Evolutionary conservation across 2,329 filamentous ascomycete species (phyloP).

Genomic region (Rhynchosporium secalis): DNA sequence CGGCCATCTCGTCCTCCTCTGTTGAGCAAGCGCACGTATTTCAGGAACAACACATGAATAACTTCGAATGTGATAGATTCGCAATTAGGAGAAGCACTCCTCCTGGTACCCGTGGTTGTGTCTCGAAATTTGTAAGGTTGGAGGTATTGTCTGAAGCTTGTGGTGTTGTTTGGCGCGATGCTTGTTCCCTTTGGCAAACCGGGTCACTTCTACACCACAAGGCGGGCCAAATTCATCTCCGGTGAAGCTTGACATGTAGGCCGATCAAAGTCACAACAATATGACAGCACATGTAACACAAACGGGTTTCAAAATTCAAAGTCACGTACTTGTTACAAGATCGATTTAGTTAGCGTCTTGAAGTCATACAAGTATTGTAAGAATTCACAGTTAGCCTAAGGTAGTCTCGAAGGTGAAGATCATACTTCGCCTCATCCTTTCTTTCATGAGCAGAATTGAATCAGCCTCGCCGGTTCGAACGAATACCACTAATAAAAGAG

Average conservation of each 20-base stretch:
- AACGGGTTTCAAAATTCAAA: too few species aligned
- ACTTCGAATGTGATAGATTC: slow-evolving; percentile 21
- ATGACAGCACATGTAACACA: too few species aligned
- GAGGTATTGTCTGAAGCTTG: not conserved
- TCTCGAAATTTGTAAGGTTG: not conserved
- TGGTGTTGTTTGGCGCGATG: slow-evolving; percentile 4
- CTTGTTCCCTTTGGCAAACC: slow-evolving; percentile 1
- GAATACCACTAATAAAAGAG: too few species aligned
- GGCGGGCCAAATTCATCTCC: not conserved
- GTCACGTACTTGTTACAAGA: too few species aligned
- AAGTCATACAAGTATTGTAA: too few species aligned
- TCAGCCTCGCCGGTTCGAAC: too few species aligned
- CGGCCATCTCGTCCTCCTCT: slow-evolving; percentile 37
- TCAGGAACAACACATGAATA: slow-evolving; percentile 19
- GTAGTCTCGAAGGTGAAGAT: too few species aligned
- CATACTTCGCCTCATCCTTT: too few species aligned
- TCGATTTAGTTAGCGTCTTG: too few species aligned
- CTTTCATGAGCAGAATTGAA: too few species aligned
- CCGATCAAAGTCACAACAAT: too few species aligned
- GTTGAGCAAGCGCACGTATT: slow-evolving; percentile 26
- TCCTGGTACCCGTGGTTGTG: not conserved
- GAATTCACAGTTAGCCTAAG: too few species aligned
- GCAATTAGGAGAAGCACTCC: not conserved
- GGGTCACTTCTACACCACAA: not conserved
- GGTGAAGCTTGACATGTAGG: not conserved